Conservation (phyloP, 805 yeast species). For the Candida arabinofermentans region DNA sequence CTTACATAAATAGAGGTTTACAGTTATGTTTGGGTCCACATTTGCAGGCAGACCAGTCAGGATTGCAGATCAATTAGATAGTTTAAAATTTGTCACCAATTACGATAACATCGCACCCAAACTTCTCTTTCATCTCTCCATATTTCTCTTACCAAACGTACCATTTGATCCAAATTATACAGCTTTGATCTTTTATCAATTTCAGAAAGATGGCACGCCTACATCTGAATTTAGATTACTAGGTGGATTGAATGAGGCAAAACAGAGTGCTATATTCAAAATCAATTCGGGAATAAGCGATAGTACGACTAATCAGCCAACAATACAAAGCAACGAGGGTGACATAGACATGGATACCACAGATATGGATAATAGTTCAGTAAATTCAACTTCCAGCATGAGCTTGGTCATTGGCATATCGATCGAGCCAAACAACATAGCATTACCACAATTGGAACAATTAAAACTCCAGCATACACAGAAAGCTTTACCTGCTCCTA, state of each 20-base stretch:
- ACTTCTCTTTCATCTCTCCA: conserved; percentile 68
- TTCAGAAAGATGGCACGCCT: conserved; percentile 47
- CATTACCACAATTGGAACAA: conserved; percentile 48
- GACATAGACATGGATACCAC: conserved; percentile 46
- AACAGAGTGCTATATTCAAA: conserved; percentile 91
- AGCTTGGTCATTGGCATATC: conserved; percentile 71
- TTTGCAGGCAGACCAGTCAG: conserved; percentile 34
- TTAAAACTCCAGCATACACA: conserved; percentile 18
- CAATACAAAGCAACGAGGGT: conserved; percentile 18
- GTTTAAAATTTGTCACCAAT: conserved; percentile 59
- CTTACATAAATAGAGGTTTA: not conserved
- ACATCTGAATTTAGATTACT: conserved; percentile 54
- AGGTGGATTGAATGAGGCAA: conserved; percentile 57
- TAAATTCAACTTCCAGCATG: not conserved
- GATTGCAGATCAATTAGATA: conserved; percentile 62
- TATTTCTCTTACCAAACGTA: conserved; percentile 82
- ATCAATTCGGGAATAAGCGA: conserved; percentile 45
- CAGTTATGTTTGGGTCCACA: conserved; percentile 32
- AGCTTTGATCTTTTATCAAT: conserved; percentile 85
- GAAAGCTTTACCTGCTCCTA: conserved; percentile 25
- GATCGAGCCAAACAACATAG: conserved; percentile 72
- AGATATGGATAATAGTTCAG: conserved; percentile 6
- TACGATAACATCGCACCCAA: conserved; percentile 55
- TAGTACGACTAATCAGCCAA: not conserved
- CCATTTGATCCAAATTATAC: conserved; percentile 65